Conservation (phyloP, 1,284 basidiomycete species). For the Volvariella surrecta region DNA sequence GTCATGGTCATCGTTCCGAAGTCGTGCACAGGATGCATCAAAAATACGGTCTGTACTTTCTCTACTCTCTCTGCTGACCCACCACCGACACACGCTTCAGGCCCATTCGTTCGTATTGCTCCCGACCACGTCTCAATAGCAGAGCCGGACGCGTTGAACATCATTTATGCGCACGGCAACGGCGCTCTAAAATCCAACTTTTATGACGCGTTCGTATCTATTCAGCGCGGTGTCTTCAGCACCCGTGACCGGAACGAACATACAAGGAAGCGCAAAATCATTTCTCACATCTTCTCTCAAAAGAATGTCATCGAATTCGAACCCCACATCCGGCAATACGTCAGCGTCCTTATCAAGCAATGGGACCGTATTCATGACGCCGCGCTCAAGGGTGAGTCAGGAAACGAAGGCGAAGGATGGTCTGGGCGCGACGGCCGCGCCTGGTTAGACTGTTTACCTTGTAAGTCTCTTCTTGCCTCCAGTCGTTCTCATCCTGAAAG, state of each 20-base stretch:
- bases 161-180: constrained; percentile 76
- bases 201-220: constrained; percentile 81
- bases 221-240: constrained; percentile 76
- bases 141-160: constrained; percentile 67
- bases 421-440: constrained; percentile 48
- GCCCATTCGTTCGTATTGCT: constrained; percentile 76
- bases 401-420: constrained; percentile 64
- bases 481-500: no score
- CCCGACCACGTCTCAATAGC: constrained; percentile 84
- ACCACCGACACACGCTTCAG: constrained; percentile 25
- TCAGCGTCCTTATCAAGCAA: constrained; percentile 55
- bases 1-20: constrained; percentile 69
- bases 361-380: constrained; percentile 71
- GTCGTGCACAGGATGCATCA: constrained; percentile 70
- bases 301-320: constrained; percentile 81
- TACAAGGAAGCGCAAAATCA: constrained; percentile 83
- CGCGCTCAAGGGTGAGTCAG: constrained; percentile 45
- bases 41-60: constrained; percentile 55
- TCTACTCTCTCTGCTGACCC: constrained; percentile 1
- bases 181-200: constrained; percentile 72
- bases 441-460: constrained; percentile 70
- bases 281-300: constrained; percentile 82
- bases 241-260: constrained; percentile 81
- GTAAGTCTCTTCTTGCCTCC: constrained; percentile 34
- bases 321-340: constrained; percentile 62